Evolutionary conservation across 2,329 filamentous ascomycete species (phyloP), one percentile per base, ranked within the genome.

Genomic region (Penicillium sp.): DNA sequence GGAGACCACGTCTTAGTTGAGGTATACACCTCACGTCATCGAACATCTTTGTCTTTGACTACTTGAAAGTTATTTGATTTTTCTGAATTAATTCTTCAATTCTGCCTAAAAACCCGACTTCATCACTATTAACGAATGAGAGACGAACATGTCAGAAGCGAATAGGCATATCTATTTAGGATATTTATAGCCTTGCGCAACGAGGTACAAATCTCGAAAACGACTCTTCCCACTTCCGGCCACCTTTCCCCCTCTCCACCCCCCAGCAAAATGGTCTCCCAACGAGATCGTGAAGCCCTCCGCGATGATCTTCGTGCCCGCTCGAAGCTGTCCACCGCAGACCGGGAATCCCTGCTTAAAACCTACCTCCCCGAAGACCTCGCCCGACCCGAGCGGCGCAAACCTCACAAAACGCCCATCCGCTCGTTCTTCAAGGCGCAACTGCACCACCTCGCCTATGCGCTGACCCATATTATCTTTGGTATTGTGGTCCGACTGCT

Each of bases 401-500:
- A 67, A 54, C 47, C 59, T n/a, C 63, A 66, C 45, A 72, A 66
- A 56, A 74, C 69, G n/a, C 72, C 77, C 13, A 69, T 79, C 29
- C 75, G 76, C 42, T 69, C 70, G 3, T 79, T 79, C 53, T 45
- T 79, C 40, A 77, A 72, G 56, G 71, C 71, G 7, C 76, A 77
- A 54, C 53, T 79, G 3, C 70, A 80, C 52, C 70, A 72, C 41
- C 56, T 79, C n/a, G 57, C 75, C 27, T 79, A 78, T 56, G 73
- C 75, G 21, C 40, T 75, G 38, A 76, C 78, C 34, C 91, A 96
- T 67, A 82, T 88, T 58, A 71, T 96, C 62, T 97, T 96, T 76
- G 93, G 90, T 6, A 78, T 97, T 60, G 95, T 94, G 72, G 88
- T 97, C 62, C 88, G 92, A 58, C 75, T 90, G 54, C 87, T 92